Conservation (phyloP, 2,329 filamentous ascomycete species). For the Trichoderma asperellum region DNA sequence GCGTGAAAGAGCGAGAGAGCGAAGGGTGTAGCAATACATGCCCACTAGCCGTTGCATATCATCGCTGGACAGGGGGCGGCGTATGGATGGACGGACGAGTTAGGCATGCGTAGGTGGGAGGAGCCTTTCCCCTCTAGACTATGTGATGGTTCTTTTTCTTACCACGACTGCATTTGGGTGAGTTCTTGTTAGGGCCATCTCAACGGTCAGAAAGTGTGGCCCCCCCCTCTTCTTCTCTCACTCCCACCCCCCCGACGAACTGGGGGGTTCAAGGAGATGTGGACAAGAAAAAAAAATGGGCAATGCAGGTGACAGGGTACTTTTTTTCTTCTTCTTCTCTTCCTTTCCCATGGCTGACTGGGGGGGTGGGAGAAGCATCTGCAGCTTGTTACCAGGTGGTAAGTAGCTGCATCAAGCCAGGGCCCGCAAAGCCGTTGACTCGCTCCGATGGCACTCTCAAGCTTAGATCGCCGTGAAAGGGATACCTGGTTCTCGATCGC, state of each 20-base stretch:
- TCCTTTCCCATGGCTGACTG: background rate
- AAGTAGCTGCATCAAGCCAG: background rate
- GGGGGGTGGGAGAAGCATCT: background rate
- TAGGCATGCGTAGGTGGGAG: too few relatives aligned
- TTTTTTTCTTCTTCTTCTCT: background rate
- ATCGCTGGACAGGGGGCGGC: background rate
- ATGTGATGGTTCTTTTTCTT: too few relatives aligned
- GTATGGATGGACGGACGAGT: background rate
- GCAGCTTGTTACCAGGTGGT: background rate
- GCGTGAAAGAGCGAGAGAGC: background rate
- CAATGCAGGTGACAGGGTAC: background rate
- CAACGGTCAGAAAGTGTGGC: slow-evolving; percentile 14
- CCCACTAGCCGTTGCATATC: slow-evolving; percentile 24
- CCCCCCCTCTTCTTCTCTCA: background rate
- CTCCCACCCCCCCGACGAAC: background rate
- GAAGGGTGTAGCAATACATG: background rate
- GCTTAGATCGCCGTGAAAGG: slow-evolving; percentile 3
- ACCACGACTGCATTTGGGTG: too few relatives aligned
- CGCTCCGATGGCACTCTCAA: slow-evolving; percentile 12
- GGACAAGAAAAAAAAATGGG: background rate
- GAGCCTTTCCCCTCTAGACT: too few relatives aligned
- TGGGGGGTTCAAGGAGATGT: background rate
- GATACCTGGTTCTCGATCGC: slow-evolving; percentile 9
- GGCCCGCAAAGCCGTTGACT: slow-evolving; percentile 1
- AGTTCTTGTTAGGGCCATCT: slow-evolving; percentile 9